Percentiles rank a stretch among this genome's conserved stretches.
These are phyloP conservation scores for Blakeslea trispora DNA, from an alignment of 371 early-diverging fungal genomes.

Conservation along the genomic window DNA sequence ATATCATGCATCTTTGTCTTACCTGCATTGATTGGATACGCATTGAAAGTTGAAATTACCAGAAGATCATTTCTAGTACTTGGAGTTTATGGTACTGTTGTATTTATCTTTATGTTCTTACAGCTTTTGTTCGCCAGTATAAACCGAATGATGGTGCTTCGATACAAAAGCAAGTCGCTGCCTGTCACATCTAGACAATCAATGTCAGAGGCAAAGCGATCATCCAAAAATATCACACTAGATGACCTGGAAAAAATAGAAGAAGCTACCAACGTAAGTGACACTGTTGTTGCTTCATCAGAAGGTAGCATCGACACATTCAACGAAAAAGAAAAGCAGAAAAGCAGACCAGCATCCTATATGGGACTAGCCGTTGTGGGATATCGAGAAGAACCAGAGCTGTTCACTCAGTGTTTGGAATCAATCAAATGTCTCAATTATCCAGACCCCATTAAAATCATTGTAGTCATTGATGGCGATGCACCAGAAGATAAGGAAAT, in stretches of 20 bases:
- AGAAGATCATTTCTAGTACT: conserved; percentile 36
- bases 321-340: conserved; percentile 16
- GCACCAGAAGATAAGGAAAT: conserved; percentile 61
- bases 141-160: conserved; percentile 33
- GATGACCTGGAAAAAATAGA: conserved; percentile 2
- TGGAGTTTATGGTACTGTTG: conserved; percentile 48
- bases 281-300: conserved; percentile 8
- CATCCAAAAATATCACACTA: conserved; percentile 4
- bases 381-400: conserved; percentile 61
- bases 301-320: not conserved
- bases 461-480: conserved; percentile 66
- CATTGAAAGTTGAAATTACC: conserved; percentile 33
- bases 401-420: conserved; percentile 61
- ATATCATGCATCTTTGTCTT: conserved; percentile 47
- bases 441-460: conserved; percentile 53
- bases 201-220: not conserved
- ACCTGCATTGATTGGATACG: conserved; percentile 51
- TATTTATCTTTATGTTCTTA: conserved; percentile 40
- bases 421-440: conserved; percentile 54
- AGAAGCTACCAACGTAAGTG: not conserved
- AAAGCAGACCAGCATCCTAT: conserved; percentile 25
- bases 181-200: conserved; percentile 1
- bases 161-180: conserved; percentile 18
- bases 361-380: conserved; percentile 60
- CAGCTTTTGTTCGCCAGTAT: conserved; percentile 47